Evolutionary conservation across 2,329 filamentous ascomycete genomes (phyloP).

Genomic region (Claviceps spartinae): DNA sequence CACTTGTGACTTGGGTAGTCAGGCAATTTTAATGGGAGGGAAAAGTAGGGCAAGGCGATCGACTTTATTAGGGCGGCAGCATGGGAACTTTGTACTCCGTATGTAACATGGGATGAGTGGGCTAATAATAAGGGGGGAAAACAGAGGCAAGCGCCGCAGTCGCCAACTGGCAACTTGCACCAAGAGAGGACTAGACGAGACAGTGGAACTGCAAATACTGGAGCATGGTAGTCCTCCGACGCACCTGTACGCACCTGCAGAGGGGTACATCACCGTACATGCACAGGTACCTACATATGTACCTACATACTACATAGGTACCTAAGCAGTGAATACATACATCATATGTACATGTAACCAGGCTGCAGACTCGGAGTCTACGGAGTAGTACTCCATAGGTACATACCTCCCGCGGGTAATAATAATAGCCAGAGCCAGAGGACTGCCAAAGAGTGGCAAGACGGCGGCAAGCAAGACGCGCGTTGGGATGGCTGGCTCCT

Average conservation of each 20-base stretch:
- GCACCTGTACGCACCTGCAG: too few relatives aligned
- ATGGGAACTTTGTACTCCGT: constrained; percentile 3
- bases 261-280: too few relatives aligned
- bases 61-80: neutral
- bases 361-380: too few relatives aligned
- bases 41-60: neutral
- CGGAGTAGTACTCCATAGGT: too few relatives aligned
- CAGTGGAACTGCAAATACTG: neutral
- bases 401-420: too few relatives aligned
- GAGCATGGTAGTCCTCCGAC: too few relatives aligned
- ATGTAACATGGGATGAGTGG: constrained; percentile 5
- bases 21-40: neutral
- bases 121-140: constrained; percentile 1
- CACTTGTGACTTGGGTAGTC: neutral
- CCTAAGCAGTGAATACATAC: too few relatives aligned
- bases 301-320: too few relatives aligned
- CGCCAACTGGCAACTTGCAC: neutral
- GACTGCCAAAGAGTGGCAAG: too few relatives aligned
- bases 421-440: too few relatives aligned
- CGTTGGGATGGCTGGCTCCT: neutral
- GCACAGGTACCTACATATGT: too few relatives aligned
- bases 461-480: neutral
- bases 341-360: too few relatives aligned
- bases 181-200: neutral
- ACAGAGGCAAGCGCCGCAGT: constrained; percentile 4